These are phyloP conservation scores for Scheffersomyces illinoinensis DNA, from an alignment of 1,139 yeast genomes.

Conservation along the genomic window DNA sequence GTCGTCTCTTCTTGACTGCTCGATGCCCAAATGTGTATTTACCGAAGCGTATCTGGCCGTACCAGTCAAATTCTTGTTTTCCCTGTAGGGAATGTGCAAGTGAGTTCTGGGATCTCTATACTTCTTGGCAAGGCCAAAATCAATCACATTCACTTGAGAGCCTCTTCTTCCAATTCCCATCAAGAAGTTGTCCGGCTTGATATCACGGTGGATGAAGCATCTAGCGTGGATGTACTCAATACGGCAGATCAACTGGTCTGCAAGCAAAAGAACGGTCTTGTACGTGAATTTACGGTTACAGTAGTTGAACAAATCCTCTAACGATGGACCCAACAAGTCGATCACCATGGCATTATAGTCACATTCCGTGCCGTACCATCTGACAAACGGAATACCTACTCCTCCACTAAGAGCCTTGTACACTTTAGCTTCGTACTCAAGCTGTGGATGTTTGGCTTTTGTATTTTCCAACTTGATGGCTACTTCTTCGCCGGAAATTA, in stretches of 20 bases:
- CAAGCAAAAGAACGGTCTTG: conserved; percentile 88
- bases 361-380: conserved; percentile 97
- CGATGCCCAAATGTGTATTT: conserved; percentile 95
- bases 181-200: conserved; percentile 94
- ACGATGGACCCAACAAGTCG: conserved; percentile 91
- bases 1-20: conserved; percentile 95
- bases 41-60: conserved; percentile 96
- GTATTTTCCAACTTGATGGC: conserved; percentile 93
- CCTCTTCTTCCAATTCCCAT: conserved; percentile 98
- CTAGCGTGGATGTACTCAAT: conserved; percentile 95
- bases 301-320: conserved; percentile 93
- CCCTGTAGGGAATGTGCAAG: conserved; percentile 93
- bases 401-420: conserved; percentile 95
- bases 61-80: conserved; percentile 93
- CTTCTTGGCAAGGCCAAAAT: conserved; percentile 95
- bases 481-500: conserved; percentile 95
- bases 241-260: conserved; percentile 93
- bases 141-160: conserved; percentile 92
- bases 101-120: conserved; percentile 95
- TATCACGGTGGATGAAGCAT: conserved; percentile 87
- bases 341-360: conserved; percentile 97
- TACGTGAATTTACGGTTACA: conserved; percentile 92
- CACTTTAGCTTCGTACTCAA: conserved; percentile 94
- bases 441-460: conserved; percentile 92
- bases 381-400: conserved; percentile 93